A percentile compares a stretch with the other conserved stretches of the same genome.
phyloP scores from a whole-genome alignment of 208 protist species.

The Trypanosoma congolense region DNA sequence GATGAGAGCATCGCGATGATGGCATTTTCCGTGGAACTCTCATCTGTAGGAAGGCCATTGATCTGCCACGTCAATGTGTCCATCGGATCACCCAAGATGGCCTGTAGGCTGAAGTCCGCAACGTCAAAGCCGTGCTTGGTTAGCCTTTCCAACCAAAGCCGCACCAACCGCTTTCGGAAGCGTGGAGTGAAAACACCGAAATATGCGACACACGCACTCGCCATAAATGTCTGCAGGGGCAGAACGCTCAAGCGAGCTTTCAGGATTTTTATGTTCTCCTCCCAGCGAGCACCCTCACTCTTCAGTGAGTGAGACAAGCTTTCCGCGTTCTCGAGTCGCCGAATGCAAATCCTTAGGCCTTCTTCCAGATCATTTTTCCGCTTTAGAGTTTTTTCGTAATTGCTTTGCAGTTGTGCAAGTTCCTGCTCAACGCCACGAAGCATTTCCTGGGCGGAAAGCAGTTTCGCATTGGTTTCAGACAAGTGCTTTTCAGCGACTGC shows the following conservation, averaged over 20 bases:
- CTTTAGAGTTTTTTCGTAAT: slow-evolving; percentile 83
- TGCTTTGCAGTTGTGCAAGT: slow-evolving; percentile 82
- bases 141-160: slow-evolving; percentile 65
- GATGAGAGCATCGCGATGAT: slow-evolving; percentile 85
- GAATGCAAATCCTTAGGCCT: slow-evolving; percentile 82
- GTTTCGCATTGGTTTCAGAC: slow-evolving; percentile 81
- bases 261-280: slow-evolving; percentile 84
- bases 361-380: slow-evolving; percentile 87
- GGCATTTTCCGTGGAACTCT: slow-evolving; percentile 95
- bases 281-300: slow-evolving; percentile 93
- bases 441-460: slow-evolving; percentile 83
- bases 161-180: slow-evolving; percentile 88
- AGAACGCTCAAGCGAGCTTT: slow-evolving; percentile 64
- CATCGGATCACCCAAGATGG: slow-evolving; percentile 91
- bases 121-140: slow-evolving; percentile 51
- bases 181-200: slow-evolving; percentile 91
- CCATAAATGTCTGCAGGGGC: slow-evolving; percentile 92
- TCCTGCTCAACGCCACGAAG: slow-evolving; percentile 90
- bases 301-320: slow-evolving; percentile 92
- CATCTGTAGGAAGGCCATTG: slow-evolving; percentile 94
- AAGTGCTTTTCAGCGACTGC: slow-evolving; percentile 88
- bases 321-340: slow-evolving; percentile 91
- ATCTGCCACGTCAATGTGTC: slow-evolving; percentile 96
- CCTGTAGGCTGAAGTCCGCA: slow-evolving; percentile 43
- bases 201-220: slow-evolving; percentile 93